A percentile compares a stretch with the other conserved stretches of the same genome.
These are phyloP conservation scores for Penicillium turbatum DNA, from an alignment of 495 filamentous ascomycete genomes.

Conservation along the genomic window DNA sequence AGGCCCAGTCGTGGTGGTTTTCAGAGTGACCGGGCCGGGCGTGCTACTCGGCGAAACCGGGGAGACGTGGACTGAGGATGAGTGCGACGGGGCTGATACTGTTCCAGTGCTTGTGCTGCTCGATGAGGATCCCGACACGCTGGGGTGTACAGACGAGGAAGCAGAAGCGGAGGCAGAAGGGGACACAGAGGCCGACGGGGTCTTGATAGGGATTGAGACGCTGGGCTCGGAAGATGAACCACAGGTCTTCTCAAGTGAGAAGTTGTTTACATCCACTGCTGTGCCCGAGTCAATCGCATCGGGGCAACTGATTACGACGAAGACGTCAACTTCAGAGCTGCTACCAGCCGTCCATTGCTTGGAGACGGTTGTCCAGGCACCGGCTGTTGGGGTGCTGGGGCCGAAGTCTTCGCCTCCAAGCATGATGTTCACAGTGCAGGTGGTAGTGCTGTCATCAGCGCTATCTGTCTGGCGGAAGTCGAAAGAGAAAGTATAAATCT, in stretches of 20 bases:
- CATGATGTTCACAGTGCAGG: not conserved
- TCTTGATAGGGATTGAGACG: not conserved
- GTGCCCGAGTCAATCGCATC: not conserved
- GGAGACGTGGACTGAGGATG: not conserved
- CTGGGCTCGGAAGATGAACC: not conserved
- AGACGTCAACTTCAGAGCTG: not conserved
- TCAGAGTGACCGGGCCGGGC: not conserved
- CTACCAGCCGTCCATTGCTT: not conserved
- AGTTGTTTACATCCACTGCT: not conserved
- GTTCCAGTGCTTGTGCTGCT: not conserved
- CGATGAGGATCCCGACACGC: not conserved
- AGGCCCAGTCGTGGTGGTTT: not conserved
- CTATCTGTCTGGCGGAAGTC: not conserved
- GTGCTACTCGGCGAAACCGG: not conserved
- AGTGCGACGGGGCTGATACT: not conserved
- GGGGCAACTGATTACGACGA: not conserved
- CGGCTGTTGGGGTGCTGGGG: not conserved
- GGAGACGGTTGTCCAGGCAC: not conserved
- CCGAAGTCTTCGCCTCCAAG: not conserved
- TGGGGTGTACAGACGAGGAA: not conserved
- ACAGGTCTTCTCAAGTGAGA: not conserved
- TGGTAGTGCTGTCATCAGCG: not conserved
- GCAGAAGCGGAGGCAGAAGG: not conserved
- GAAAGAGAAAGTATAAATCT: not conserved
- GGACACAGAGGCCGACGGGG: not conserved